These are phyloP conservation scores for Acacia crassicarpa DNA, from an alignment of 306 rosid species.

Conservation along the genomic window DNA sequence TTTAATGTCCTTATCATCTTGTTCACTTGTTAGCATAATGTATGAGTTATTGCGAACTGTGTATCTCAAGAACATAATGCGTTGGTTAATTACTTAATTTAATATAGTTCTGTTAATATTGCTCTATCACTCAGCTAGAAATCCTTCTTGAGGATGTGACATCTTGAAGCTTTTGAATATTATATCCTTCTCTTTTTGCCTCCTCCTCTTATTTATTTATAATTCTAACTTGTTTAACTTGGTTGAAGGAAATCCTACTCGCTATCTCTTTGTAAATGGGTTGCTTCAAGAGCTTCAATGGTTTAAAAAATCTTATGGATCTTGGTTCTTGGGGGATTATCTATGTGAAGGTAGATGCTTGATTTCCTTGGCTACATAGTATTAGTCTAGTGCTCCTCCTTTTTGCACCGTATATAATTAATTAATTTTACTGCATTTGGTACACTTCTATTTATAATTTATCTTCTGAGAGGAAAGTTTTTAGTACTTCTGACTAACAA, in stretches of 20 bases:
- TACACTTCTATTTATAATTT: neutral
- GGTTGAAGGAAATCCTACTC: constrained; percentile 57
- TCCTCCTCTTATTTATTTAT: neutral
- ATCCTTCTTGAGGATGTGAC: constrained; percentile 15
- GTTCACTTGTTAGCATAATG: neutral
- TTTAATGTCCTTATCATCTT: neutral
- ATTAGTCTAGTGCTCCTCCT: neutral
- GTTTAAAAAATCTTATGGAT: constrained; percentile 80
- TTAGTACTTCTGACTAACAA: constrained; percentile 6
- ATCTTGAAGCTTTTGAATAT: constrained; percentile 20
- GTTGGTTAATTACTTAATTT: constrained; percentile 7
- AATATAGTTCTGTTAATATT: neutral
- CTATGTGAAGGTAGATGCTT: constrained; percentile 62
- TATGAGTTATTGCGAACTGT: constrained; percentile 2
- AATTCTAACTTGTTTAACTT: constrained; percentile 5
- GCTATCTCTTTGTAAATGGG: constrained; percentile 66
- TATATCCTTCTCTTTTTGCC: neutral
- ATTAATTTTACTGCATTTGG: neutral
- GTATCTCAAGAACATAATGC: neutral
- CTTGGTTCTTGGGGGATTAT: constrained; percentile 95
- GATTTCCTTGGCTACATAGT: constrained; percentile 12
- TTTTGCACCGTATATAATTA: neutral
- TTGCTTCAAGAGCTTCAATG: constrained; percentile 82
- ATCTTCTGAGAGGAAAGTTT: constrained; percentile 3
- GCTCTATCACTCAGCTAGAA: neutral